phyloP scores from a whole-genome alignment of 257 asterid species.

The Primulina tabacum region DNA sequence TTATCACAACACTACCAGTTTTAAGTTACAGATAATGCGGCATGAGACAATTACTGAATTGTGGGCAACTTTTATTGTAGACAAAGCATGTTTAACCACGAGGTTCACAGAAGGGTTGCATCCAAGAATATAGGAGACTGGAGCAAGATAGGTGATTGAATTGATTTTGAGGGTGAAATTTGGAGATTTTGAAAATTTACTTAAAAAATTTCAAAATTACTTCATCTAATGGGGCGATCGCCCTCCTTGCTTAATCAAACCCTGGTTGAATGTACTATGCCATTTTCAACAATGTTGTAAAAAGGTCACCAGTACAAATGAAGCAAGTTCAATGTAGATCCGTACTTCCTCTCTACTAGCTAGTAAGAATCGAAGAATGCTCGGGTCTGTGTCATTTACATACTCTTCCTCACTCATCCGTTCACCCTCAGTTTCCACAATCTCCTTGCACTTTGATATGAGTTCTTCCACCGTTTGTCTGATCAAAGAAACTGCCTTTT shows the following conservation, averaged over 20 bases:
- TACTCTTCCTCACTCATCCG: constrained; percentile 85
- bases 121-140: too few species aligned
- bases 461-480: constrained; percentile 87
- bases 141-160: too few species aligned
- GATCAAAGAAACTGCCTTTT: constrained; percentile 69
- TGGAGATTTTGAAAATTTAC: too few species aligned
- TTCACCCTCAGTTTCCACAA: constrained; percentile 91
- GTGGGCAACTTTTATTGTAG: not conserved
- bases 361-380: constrained; percentile 94
- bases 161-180: too few species aligned
- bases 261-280: too few species aligned
- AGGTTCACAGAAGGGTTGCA: not conserved
- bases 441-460: constrained; percentile 71
- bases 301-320: not conserved
- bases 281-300: not conserved
- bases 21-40: not conserved
- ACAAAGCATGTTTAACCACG: not conserved
- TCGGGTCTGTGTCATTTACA: constrained; percentile 82
- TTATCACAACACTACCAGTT: not conserved
- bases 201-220: too few species aligned
- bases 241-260: too few species aligned
- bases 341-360: constrained; percentile 97
- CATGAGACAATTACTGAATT: not conserved
- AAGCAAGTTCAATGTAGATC: constrained; percentile 10
- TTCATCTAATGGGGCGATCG: too few species aligned